These are phyloP conservation scores for Talaromyces sp. DNA, from an alignment of 2,329 filamentous ascomycete genomes.

Conservation along the genomic window DNA sequence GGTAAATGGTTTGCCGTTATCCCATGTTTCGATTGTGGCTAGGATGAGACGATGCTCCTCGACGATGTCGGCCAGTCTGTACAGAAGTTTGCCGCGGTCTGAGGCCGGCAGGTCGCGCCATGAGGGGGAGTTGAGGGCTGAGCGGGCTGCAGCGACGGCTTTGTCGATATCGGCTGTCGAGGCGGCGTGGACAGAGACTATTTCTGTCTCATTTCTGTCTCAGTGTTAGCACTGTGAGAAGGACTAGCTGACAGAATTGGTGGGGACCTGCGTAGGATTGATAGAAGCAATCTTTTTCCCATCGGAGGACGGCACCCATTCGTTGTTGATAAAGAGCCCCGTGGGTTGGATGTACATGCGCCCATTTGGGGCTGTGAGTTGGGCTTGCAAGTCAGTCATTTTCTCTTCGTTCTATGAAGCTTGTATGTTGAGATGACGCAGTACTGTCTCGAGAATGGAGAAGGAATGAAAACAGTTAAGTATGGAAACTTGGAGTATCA, in stretches of 20 bases:
- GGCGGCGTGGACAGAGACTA: constrained; percentile 64
- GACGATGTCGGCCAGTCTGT: constrained; percentile 29
- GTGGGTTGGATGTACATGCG: constrained; percentile 37
- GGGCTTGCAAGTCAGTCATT: constrained; percentile 21
- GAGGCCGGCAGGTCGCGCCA: constrained; percentile 59
- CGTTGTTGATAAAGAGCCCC: constrained; percentile 45
- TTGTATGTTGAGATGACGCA: not conserved
- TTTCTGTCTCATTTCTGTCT: constrained; percentile 58
- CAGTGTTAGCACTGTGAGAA: not conserved
- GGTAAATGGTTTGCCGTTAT: constrained; percentile 59
- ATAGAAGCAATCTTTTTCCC: constrained; percentile 38
- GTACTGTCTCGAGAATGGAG: not conserved
- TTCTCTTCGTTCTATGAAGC: not conserved
- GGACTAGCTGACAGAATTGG: not conserved
- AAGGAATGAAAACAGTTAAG: not conserved
- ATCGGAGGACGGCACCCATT: constrained; percentile 39
- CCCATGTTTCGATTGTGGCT: constrained; percentile 28
- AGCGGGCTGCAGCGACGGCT: constrained; percentile 64
- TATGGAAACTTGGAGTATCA: not conserved
- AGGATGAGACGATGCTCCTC: constrained; percentile 27
- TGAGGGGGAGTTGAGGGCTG: constrained; percentile 61
- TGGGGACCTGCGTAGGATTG: constrained; percentile 28
- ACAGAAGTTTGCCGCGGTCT: constrained; percentile 26
- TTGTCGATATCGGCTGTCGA: constrained; percentile 62
- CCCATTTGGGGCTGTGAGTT: constrained; percentile 40